Evolutionary conservation across 225 moss, liverwort and hornwort species (phyloP), one percentile per base, ranked within the genome.

Genomic region (Polytrichum formosum): DNA sequence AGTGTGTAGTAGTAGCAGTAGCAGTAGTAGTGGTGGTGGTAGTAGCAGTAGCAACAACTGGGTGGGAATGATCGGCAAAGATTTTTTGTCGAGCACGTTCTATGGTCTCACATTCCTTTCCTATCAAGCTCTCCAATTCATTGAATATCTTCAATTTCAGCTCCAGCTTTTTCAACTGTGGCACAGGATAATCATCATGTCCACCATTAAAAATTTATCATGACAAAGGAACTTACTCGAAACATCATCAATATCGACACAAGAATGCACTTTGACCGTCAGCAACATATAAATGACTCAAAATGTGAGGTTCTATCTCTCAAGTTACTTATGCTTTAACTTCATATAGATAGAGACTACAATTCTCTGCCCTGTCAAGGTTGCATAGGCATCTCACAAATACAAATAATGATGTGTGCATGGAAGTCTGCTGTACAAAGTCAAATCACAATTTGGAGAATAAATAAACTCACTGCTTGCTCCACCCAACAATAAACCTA

Each of bases 161-260:
- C 74, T 98, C 94, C 79, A 98, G 59, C 76, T 94, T 98, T 67
- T 94, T 98, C 60, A 91, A 53, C 98, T 98, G 87, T 75, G 58
- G 30, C 28, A 67, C 46, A 46, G 46, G 4, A 13, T 46, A 46
- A 68, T 59, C 72, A 67, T 66, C 35, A 68, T 33, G 7, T 25
- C 22, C 37, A 55, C 19, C 37, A 66, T 16, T 26, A 78, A 18
- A 16, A 54, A 37, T 5, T 4, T 18, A 54, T 72, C 67, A 31
- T 75, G 67, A 28, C 35, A 35, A 1, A 28, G 17, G 64, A 63
- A 67, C 28, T 28, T 1, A 35, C 30, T 61, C 13, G 26, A 25
- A 17, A 35, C 62, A 72, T 46, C 2, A 46, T 46, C 46, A 46
- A n/a, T 56, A 18, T 18, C 18, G 9, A 59, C 19, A 73, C 53